These are phyloP conservation scores for Fusarium sambucinum DNA, from an alignment of 2,329 filamentous ascomycete genomes.

Conservation along the genomic window DNA sequence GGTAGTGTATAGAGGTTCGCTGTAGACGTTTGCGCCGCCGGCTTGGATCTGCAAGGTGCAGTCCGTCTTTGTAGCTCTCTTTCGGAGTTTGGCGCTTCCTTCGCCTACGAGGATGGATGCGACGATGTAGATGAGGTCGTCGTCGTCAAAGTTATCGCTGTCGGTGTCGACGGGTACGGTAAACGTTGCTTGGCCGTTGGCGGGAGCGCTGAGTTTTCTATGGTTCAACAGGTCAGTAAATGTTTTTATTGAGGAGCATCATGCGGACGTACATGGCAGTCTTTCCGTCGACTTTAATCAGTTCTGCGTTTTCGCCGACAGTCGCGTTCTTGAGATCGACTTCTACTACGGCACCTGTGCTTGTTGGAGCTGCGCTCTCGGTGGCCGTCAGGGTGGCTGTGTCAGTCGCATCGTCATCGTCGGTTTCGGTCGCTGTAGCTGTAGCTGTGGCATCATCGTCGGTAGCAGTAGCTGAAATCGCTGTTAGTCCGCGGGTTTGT, in stretches of 20 bases:
- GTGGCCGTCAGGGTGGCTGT: conserved; percentile 18
- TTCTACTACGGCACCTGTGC: conserved; percentile 13
- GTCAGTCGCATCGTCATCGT: conserved; percentile 1
- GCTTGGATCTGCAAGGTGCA: conserved; percentile 32
- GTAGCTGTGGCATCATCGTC: conserved; percentile 12
- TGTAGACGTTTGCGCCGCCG: conserved; percentile 28
- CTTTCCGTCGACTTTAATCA: conserved; percentile 31
- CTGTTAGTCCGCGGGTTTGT: neutral
- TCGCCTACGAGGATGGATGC: conserved; percentile 35
- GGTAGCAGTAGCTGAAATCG: conserved; percentile 19
- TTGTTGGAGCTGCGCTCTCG: conserved; percentile 25
- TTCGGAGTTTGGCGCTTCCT: conserved; percentile 29
- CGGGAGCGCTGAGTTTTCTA: conserved; percentile 31
- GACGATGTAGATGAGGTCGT: conserved; percentile 31
- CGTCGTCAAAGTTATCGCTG: conserved; percentile 12
- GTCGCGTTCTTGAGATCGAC: conserved; percentile 32
- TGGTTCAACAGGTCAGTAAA: neutral
- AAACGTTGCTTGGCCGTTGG: conserved; percentile 31
- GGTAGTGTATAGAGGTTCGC: conserved; percentile 26
- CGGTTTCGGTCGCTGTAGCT: conserved; percentile 1
- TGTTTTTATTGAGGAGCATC: no score
- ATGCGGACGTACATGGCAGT: conserved; percentile 22
- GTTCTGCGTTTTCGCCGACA: conserved; percentile 29
- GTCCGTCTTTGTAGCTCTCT: conserved; percentile 25
- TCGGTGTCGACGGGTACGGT: conserved; percentile 19